Conservation (phyloP, 2,329 filamentous ascomycete genomes). For the Stagonosporopsis chrysanthemi region DNA sequence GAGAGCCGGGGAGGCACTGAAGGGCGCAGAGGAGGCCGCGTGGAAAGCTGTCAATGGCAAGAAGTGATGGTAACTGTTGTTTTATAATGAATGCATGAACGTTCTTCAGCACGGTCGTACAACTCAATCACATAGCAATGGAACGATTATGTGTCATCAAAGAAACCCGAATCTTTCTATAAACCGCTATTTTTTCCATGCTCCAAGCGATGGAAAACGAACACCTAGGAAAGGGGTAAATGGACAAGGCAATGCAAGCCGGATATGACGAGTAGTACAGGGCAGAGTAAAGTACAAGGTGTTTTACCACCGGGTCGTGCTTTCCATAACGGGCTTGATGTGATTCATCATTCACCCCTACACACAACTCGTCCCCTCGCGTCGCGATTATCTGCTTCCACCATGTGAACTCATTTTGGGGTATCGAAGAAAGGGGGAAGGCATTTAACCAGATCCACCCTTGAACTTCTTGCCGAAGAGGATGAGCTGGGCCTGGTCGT, state of each 20-base stretch:
- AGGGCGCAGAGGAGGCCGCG: slow-evolving; percentile 46
- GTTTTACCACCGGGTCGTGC: slow-evolving; percentile 51
- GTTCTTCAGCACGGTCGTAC: background rate
- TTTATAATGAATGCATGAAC: too few relatives aligned
- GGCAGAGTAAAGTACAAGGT: slow-evolving; percentile 55
- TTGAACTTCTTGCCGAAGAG: slow-evolving; percentile 99
- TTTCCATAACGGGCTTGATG: slow-evolving; percentile 49
- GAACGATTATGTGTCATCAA: slow-evolving; percentile 19
- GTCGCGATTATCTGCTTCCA: slow-evolving; percentile 46
- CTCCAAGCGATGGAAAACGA: slow-evolving; percentile 47
- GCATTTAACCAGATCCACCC: slow-evolving; percentile 57
- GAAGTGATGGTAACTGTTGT: slow-evolving; percentile 4
- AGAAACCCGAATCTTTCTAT: slow-evolving; percentile 48
- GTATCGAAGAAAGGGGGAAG: slow-evolving; percentile 45
- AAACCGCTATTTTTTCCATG: slow-evolving; percentile 49
- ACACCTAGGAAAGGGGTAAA: slow-evolving; percentile 45
- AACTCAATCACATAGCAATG: slow-evolving; percentile 9
- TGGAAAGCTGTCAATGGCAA: slow-evolving; percentile 46
- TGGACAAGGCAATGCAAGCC: slow-evolving; percentile 50
- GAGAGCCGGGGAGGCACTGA: slow-evolving; percentile 48
- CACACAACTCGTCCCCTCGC: slow-evolving; percentile 40
- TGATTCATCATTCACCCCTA: slow-evolving; percentile 48
- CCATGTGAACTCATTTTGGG: slow-evolving; percentile 46
- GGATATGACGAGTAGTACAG: slow-evolving; percentile 50
- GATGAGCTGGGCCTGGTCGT: slow-evolving; percentile 99